Evolutionary conservation across 2,329 filamentous ascomycete species (phyloP).

Genomic region (Didymella keratinophila): DNA sequence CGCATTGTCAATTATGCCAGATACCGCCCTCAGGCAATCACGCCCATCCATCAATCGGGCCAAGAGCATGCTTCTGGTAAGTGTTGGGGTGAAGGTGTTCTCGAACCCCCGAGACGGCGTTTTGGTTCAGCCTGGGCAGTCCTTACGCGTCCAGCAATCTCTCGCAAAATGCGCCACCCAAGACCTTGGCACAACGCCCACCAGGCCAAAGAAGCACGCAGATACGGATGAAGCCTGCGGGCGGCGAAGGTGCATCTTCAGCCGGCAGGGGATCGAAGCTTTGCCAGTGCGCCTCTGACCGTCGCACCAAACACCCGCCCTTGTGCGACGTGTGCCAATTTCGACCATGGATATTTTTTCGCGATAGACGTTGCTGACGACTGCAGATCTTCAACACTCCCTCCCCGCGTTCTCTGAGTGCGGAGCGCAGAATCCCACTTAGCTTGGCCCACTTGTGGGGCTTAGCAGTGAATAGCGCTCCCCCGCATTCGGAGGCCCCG

Average conservation of each 20-base stretch:
- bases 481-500: conserved; percentile 16
- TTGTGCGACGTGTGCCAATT: conserved; percentile 14
- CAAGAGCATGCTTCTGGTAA: conserved; percentile 45
- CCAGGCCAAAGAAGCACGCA: conserved; percentile 20
- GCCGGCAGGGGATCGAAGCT: conserved; percentile 36
- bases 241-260: conserved; percentile 24
- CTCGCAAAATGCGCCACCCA: conserved; percentile 44
- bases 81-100: conserved; percentile 34
- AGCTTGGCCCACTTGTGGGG: conserved; percentile 18
- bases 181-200: conserved; percentile 46
- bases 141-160: conserved; percentile 33
- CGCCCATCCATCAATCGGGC: conserved; percentile 34
- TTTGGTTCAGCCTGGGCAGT: conserved; percentile 36
- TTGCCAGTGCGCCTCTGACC: conserved; percentile 27
- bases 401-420: conserved; percentile 15
- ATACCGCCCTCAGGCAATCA: conserved; percentile 25
- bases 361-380: conserved; percentile 3
- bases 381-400: conserved; percentile 15
- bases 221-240: conserved; percentile 33
- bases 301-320: conserved; percentile 11
- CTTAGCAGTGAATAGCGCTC: conserved; percentile 4
- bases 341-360: not conserved
- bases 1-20: conserved; percentile 14
- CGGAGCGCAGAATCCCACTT: conserved; percentile 20
- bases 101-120: conserved; percentile 43